These are phyloP conservation scores for Astrephomene gubernaculifera DNA, from an alignment of 139 green algal genomes.

Conservation along the genomic window DNA sequence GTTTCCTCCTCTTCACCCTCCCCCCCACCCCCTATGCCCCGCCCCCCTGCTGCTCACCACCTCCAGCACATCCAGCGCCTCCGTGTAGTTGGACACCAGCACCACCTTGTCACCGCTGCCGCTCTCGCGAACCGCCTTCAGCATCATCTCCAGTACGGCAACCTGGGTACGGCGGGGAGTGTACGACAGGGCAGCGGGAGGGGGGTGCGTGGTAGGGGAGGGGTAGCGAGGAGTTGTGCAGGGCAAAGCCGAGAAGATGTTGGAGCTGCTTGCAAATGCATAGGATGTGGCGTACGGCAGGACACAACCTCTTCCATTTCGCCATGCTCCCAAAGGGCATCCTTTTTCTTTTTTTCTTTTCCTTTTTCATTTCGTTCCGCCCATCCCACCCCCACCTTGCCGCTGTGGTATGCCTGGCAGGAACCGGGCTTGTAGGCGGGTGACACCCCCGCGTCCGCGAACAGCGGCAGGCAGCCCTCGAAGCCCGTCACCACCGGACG, in stretches of 20 bases:
- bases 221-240: too few species aligned
- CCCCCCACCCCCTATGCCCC: not conserved
- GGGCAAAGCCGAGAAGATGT: too few species aligned
- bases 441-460: constrained; percentile 27
- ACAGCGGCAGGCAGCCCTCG: constrained; percentile 66
- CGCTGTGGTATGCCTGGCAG: constrained; percentile 67
- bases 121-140: constrained; percentile 59
- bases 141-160: constrained; percentile 68
- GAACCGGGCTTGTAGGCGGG: constrained; percentile 53
- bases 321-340: too few species aligned
- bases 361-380: too few species aligned
- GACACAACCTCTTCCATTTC: too few species aligned
- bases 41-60: too few species aligned
- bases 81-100: constrained; percentile 86
- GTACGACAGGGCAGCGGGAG: too few species aligned
- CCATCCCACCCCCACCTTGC: constrained; percentile 52
- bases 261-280: too few species aligned
- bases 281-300: too few species aligned
- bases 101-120: constrained; percentile 73
- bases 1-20: too few species aligned
- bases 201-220: too few species aligned
- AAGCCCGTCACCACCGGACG: constrained; percentile 73
- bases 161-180: constrained; percentile 56
- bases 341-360: too few species aligned
- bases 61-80: constrained; percentile 73